A percentile compares a stretch with the other conserved stretches of the same genome.
Conservation (phyloP, 148 eudicot genomes). For the Euryodendron excelsum region DNA sequence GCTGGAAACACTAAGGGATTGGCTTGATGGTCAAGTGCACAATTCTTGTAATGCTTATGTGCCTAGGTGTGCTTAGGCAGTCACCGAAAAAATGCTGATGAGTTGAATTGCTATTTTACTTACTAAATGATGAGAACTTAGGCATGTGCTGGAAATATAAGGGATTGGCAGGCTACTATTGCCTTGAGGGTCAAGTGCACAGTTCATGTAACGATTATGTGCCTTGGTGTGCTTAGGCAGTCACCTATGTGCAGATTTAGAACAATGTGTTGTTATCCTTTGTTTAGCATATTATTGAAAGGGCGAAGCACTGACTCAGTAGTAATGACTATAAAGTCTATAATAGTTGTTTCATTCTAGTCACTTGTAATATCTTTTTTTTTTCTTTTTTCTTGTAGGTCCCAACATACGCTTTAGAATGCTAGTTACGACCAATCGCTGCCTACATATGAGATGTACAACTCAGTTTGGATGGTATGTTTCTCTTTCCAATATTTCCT, state of each 20-base stretch:
- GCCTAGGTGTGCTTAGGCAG: too few species aligned
- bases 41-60: too few species aligned
- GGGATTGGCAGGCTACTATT: too few species aligned
- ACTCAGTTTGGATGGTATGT: constrained; percentile 34
- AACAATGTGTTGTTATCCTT: background rate
- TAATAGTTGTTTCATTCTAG: background rate
- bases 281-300: background rate
- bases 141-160: too few species aligned
- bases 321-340: too few species aligned
- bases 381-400: constrained; percentile 42
- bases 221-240: background rate
- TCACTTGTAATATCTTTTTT: background rate
- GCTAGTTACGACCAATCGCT: constrained; percentile 33
- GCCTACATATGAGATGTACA: constrained; percentile 22
- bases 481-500: constrained; percentile 12
- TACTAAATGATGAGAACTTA: too few species aligned
- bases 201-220: background rate
- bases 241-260: background rate
- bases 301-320: background rate
- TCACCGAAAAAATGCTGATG: too few species aligned
- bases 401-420: constrained; percentile 73
- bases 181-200: background rate
- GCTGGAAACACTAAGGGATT: too few species aligned
- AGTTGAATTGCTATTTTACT: too few species aligned
- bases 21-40: too few species aligned